Evolutionary conservation across 1,284 basidiomycete species (phyloP).

Genomic region (Rugosomyces carneus): DNA sequence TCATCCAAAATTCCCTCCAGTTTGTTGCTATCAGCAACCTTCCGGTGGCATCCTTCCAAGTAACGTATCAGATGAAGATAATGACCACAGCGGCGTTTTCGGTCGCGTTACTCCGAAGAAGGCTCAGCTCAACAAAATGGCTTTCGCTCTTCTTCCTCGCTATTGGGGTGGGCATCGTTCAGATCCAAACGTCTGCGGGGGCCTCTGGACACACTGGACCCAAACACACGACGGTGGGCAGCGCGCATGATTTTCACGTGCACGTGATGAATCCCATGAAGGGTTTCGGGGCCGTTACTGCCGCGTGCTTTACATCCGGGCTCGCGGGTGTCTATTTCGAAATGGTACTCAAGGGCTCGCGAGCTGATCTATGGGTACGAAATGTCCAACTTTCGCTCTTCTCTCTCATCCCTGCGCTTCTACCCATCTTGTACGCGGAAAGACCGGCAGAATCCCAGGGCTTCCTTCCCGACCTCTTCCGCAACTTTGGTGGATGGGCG

Average conservation of each 20-base stretch:
- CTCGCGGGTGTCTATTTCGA: constrained; percentile 99
- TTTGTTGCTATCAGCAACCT: constrained; percentile 92
- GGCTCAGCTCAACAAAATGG: constrained; percentile 77
- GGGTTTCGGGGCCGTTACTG: constrained; percentile 83
- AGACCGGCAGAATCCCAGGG: constrained; percentile 18
- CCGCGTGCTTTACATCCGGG: constrained; percentile 93
- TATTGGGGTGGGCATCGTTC: constrained; percentile 88
- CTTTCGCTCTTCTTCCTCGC: constrained; percentile 82
- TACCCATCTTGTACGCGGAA: constrained; percentile 71
- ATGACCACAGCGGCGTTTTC: constrained; percentile 95
- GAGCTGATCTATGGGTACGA: constrained; percentile 90
- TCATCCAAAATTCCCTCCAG: constrained; percentile 92
- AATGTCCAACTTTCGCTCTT: constrained; percentile 96
- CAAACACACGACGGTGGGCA: constrained; percentile 41
- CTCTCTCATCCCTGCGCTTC: constrained; percentile 84
- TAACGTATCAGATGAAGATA: constrained; percentile 97
- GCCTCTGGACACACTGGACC: constrained; percentile 17
- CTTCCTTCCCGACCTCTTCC: constrained; percentile 50
- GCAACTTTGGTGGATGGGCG: constrained; percentile 86
- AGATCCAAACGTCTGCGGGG: constrained; percentile 64
- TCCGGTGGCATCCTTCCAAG: constrained; percentile 91
- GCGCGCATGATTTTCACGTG: constrained; percentile 40
- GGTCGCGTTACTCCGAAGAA: constrained; percentile 80
- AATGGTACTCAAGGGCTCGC: constrained; percentile 91
- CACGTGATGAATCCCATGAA: constrained; percentile 76